A percentile compares a stretch with the other conserved stretches of the same genome.
Evolutionary conservation across 2,329 filamentous ascomycete genomes (phyloP).

Genomic region (Samsoniella hepiali): DNA sequence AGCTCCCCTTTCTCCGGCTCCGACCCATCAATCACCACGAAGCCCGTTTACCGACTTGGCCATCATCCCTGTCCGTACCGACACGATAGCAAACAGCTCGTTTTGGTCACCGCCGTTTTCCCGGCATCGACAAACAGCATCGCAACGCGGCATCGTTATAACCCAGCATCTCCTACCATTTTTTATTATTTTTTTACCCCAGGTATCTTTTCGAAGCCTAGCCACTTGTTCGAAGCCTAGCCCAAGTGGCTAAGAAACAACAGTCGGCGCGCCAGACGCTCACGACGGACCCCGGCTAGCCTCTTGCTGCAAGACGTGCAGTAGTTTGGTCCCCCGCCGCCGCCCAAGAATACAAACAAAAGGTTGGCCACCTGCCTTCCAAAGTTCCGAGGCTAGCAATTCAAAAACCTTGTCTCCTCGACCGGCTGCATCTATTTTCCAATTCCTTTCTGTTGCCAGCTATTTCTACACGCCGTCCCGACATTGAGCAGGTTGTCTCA

Average conservation of each 20-base stretch:
- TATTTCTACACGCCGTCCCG: no score
- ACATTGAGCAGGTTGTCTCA: not conserved
- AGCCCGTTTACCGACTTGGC: no score
- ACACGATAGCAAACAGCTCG: no score
- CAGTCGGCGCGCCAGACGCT: not conserved
- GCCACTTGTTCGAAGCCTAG: not conserved
- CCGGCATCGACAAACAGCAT: no score
- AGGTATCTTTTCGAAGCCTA: not conserved
- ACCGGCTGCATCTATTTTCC: not conserved
- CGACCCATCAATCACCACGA: no score
- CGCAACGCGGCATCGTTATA: not conserved
- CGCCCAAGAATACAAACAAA: not conserved
- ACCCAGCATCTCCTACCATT: not conserved
- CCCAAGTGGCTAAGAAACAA: not conserved
- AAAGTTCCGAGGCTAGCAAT: not conserved
- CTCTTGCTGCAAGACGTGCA: conserved; percentile 1
- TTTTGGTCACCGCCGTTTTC: no score
- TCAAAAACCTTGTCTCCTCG: not conserved
- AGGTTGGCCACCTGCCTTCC: not conserved
- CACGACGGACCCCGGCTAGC: not conserved
- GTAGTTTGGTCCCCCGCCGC: not conserved
- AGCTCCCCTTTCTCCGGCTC: not conserved
- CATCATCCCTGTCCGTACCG: no score
- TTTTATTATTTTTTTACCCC: not conserved
- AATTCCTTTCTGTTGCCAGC: not conserved